Percentiles rank a stretch among this genome's conserved stretches.
Conservation (phyloP, 306 rosid genomes). For the Trichosanthes cucumerina region DNA sequence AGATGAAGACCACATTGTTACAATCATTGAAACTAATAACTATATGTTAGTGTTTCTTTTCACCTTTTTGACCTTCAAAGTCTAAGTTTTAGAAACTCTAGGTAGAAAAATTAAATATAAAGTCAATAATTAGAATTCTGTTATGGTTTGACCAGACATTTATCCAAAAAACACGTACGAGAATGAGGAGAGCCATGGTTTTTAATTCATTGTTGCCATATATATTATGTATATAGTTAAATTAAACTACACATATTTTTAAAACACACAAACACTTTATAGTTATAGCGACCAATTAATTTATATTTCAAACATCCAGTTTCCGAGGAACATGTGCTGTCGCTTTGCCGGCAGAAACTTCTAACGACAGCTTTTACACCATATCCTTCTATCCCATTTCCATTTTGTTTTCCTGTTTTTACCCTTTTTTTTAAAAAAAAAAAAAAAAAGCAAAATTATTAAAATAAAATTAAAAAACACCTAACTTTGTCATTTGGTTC, state of each 20-base stretch:
- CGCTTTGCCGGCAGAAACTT: conserved; percentile 28
- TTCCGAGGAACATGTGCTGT: conserved; percentile 26
- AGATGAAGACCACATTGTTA: not conserved
- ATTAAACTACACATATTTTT: not conserved
- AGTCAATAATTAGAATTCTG: not conserved
- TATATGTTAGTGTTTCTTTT: not conserved
- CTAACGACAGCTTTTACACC: not conserved
- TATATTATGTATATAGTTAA: not conserved
- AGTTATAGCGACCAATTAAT: not conserved
- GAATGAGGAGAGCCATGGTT: not conserved
- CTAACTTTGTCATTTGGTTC: not conserved
- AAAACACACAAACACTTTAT: not conserved
- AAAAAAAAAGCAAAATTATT: no score
- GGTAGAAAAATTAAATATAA: not conserved
- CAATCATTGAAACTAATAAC: not conserved
- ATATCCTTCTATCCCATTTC: conserved; percentile 5
- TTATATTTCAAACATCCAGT: conserved; percentile 1
- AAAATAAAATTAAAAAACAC: no score
- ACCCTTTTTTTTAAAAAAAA: not conserved
- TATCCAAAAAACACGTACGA: conserved; percentile 11
- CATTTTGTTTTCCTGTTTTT: not conserved
- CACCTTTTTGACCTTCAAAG: not conserved
- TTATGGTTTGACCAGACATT: conserved; percentile 9
- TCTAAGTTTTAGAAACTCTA: conserved; percentile 5
- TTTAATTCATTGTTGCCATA: not conserved